A percentile compares a stretch with the other conserved stretches of the same genome.
These are phyloP conservation scores for Rubroshorea leprosula DNA, from an alignment of 345 rosid species.

Conservation along the genomic window DNA sequence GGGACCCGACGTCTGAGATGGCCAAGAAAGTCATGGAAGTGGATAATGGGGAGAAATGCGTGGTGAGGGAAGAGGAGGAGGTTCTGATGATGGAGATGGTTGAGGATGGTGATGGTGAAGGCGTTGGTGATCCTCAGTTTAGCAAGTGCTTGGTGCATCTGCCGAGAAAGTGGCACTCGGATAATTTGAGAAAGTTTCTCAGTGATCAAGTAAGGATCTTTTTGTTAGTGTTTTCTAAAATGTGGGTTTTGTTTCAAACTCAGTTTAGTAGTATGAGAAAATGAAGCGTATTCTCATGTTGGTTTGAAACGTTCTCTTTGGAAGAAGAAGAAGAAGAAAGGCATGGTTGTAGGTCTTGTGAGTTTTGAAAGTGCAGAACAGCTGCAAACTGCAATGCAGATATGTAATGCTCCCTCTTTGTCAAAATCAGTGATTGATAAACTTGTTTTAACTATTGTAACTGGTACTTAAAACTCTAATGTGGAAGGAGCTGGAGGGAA, in stretches of 20 bases:
- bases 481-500: constrained; percentile 64
- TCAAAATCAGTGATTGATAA: constrained; percentile 1
- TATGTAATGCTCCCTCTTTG: constrained; percentile 11
- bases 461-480: constrained; percentile 16
- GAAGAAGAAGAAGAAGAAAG: constrained; percentile 82
- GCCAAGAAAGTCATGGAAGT: constrained; percentile 53
- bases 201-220: constrained; percentile 43
- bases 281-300: constrained; percentile 5
- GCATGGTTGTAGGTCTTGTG: constrained; percentile 80
- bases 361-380: constrained; percentile 65
- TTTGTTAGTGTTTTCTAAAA: background rate
- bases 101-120: constrained; percentile 40
- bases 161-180: constrained; percentile 64
- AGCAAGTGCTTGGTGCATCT: constrained; percentile 80
- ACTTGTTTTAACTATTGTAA: constrained; percentile 9
- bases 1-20: constrained; percentile 94
- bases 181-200: constrained; percentile 54
- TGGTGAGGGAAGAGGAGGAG: constrained; percentile 25
- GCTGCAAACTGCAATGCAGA: constrained; percentile 56
- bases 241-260: background rate
- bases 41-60: constrained; percentile 23
- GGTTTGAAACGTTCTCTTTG: too few relatives aligned
- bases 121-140: constrained; percentile 37
- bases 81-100: constrained; percentile 58
- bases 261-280: background rate